These are phyloP conservation scores for Alternaria solani DNA, from an alignment of 2,329 filamentous ascomycete species.

Conservation along the genomic window DNA sequence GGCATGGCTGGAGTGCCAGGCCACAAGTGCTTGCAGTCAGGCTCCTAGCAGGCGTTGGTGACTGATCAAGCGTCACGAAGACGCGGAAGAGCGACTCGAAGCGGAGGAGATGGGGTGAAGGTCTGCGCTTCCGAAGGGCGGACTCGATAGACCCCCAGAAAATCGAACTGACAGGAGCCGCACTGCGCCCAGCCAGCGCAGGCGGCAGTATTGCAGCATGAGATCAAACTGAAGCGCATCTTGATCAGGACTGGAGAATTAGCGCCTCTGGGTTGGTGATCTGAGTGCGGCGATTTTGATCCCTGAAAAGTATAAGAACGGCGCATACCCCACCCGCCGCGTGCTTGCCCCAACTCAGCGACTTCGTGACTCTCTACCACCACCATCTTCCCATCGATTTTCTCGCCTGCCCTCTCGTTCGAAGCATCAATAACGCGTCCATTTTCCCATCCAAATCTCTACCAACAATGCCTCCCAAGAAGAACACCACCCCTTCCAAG, in stretches of 20 bases:
- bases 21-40: background rate
- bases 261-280: slow-evolving; percentile 39
- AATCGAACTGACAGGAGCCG: slow-evolving; percentile 20
- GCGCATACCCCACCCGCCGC: slow-evolving; percentile 35
- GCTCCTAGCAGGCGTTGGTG: slow-evolving; percentile 2
- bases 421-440: slow-evolving; percentile 42
- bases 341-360: slow-evolving; percentile 32
- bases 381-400: slow-evolving; percentile 30
- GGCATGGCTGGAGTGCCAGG: background rate
- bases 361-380: slow-evolving; percentile 39
- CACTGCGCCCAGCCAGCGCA: slow-evolving; percentile 31
- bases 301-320: slow-evolving; percentile 39
- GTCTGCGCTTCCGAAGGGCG: slow-evolving; percentile 30
- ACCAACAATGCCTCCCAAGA: slow-evolving; percentile 71
- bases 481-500: slow-evolving; percentile 61
- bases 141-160: slow-evolving; percentile 34
- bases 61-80: background rate
- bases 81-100: slow-evolving; percentile 3
- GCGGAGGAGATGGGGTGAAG: slow-evolving; percentile 24
- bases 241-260: slow-evolving; percentile 41
- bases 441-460: slow-evolving; percentile 35
- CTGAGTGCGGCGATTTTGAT: slow-evolving; percentile 36
- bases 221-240: slow-evolving; percentile 39
- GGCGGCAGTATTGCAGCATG: slow-evolving; percentile 24
- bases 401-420: slow-evolving; percentile 39